Evolutionary conservation across 129 eudicot species (phyloP).

Genomic region (Artemisia annua): DNA sequence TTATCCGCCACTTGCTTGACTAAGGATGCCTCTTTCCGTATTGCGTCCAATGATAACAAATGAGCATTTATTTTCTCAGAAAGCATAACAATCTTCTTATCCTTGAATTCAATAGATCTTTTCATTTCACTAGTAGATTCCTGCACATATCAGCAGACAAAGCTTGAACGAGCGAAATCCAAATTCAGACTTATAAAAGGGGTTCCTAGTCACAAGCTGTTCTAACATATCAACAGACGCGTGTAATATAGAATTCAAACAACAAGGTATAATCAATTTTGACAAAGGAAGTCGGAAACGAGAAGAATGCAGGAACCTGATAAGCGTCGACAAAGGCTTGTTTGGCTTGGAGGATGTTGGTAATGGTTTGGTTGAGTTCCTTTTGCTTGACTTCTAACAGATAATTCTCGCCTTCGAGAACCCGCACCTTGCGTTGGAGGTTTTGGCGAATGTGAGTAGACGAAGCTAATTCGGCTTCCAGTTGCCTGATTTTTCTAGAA

Average conservation of each 20-base stretch:
- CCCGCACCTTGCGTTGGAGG: constrained; percentile 53
- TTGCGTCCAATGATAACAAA: constrained; percentile 27
- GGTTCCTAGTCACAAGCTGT: not conserved
- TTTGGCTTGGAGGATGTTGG: constrained; percentile 46
- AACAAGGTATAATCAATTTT: no score
- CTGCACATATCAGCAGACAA: constrained; percentile 34
- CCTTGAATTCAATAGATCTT: constrained; percentile 55
- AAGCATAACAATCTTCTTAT: constrained; percentile 47
- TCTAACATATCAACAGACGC: not conserved
- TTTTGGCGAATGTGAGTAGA: constrained; percentile 42
- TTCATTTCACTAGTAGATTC: constrained; percentile 63
- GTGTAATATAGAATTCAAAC: no score
- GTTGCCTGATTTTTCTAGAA: constrained; percentile 34
- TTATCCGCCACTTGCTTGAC: constrained; percentile 49
- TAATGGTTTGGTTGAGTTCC: constrained; percentile 55
- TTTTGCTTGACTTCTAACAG: constrained; percentile 61
- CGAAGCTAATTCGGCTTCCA: constrained; percentile 48
- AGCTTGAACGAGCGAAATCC: constrained; percentile 11
- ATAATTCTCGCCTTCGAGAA: constrained; percentile 55
- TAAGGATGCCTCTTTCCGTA: constrained; percentile 53
- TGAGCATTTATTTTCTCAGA: constrained; percentile 57
- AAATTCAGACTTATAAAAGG: constrained; percentile 11
- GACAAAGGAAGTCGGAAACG: not conserved
- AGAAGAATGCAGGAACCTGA: constrained; percentile 38
- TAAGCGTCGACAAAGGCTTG: constrained; percentile 53